Base-by-base conservation (phyloP, 2,329 filamentous ascomycete genomes). In the Fusarium penzigii region DNA sequence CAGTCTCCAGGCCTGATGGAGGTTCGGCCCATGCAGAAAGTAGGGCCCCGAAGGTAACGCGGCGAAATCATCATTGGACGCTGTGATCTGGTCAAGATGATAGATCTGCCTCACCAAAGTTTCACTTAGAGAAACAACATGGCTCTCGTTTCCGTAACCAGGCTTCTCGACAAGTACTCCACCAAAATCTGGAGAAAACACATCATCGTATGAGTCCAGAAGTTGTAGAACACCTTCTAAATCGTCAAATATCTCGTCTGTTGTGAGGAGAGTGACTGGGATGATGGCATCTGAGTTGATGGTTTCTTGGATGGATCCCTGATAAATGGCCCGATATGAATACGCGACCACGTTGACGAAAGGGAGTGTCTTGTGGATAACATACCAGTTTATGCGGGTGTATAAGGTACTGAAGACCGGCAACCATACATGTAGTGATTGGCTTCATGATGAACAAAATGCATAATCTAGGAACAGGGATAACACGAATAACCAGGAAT, bases 301-400 rank as follows among this genome's bases (percentile, higher is more conserved):
- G 32, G 68, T 72, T 53, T 74, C 71, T 51, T 74, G 63, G n/a
- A 75, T 74, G 17, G 68, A 66, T 46, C 72, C 73, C 73, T 75
- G 20, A 25, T 25, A 7, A 25, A 25, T 42, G 20, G 7, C 13
- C 29, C 17, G 53, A 53, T 11, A 55, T 43, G 14, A 41, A 14
- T 6, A 12, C 13, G 17, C 20, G 38, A n/a, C 20, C 20, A 7
- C 20, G 4, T 25, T 25, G 4, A n/a, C n/a, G 16, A 17, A 42
- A 5, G 6, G 41, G n/a, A 1, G 4, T 13, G 12, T 12, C 14
- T 2, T 13, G 17, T 25, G 32, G 2, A 13, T 3, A 8, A 29
- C 3, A 6, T 66, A 73, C 72, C 51, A 75, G 52, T 39, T 71
- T 70, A 25, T 69, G 59, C 8, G 72, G 72, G 48, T 75, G 72